These are phyloP conservation scores for Ciborinia camelliae DNA, from an alignment of 2,329 filamentous ascomycete genomes.

Conservation along the genomic window DNA sequence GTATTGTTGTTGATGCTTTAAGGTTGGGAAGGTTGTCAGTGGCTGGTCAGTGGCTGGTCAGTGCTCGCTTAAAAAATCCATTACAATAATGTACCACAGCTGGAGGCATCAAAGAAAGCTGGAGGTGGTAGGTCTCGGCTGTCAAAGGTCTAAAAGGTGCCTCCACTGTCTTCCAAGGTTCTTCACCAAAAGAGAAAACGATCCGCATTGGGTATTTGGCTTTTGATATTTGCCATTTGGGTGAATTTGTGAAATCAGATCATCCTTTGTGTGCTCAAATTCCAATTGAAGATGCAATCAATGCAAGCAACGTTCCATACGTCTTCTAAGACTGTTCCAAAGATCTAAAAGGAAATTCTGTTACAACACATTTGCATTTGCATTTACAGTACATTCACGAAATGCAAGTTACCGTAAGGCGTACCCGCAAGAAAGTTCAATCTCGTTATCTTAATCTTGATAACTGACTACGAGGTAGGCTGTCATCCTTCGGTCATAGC, in stretches of 20 bases:
- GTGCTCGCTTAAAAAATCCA: slow-evolving; percentile 16
- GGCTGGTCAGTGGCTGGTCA: not conserved
- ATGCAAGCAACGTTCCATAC: slow-evolving; percentile 18
- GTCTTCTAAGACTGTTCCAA: slow-evolving; percentile 6
- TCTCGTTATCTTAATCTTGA: not conserved
- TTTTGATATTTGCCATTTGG: too few relatives aligned
- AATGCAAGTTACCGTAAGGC: slow-evolving; percentile 6
- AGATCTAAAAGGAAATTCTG: slow-evolving; percentile 2
- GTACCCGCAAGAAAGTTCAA: not conserved
- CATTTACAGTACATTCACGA: slow-evolving; percentile 7
- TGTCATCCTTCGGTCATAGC: slow-evolving; percentile 11
- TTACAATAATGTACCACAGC: too few relatives aligned
- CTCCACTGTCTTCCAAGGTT: too few relatives aligned
- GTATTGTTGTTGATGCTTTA: not conserved
- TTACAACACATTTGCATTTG: slow-evolving; percentile 8
- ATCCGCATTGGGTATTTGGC: too few relatives aligned
- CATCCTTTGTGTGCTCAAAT: not conserved
- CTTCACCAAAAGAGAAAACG: not conserved
- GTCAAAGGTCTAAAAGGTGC: too few relatives aligned
- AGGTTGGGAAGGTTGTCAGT: too few relatives aligned
- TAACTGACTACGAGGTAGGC: not conserved
- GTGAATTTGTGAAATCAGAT: not conserved
- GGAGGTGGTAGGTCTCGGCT: too few relatives aligned
- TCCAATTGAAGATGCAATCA: not conserved
- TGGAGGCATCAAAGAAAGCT: slow-evolving; percentile 3